Percentiles rank a stretch among this genome's conserved stretches.
Evolutionary conservation across 306 rosid genomes (phyloP).

Genomic region (Cyclanthera cordifolia): DNA sequence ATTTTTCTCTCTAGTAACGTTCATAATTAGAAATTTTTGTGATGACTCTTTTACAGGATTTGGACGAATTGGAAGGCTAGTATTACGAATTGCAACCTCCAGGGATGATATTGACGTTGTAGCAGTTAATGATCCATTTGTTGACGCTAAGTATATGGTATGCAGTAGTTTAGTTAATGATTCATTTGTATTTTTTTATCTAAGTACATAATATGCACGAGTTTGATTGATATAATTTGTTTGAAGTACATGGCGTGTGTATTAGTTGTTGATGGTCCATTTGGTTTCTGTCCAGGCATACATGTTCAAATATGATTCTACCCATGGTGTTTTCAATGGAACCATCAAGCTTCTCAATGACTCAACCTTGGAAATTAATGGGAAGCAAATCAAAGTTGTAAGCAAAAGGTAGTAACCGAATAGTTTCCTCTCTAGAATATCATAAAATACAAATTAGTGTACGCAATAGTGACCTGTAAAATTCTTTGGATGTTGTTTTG

Average conservation of each 20-base stretch:
- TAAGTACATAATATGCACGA: conserved; percentile 47
- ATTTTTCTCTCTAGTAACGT: neutral
- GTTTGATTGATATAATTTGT: neutral
- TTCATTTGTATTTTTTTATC: conserved; percentile 75
- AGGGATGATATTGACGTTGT: conserved; percentile 90
- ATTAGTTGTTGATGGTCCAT: conserved; percentile 63
- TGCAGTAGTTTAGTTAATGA: conserved; percentile 42
- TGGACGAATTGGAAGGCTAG: conserved; percentile 98
- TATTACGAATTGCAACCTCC: conserved; percentile 60
- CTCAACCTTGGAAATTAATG: conserved; percentile 73
- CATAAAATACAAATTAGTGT: neutral
- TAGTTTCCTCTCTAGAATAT: neutral
- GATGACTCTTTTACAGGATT: conserved; percentile 42
- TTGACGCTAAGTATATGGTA: conserved; percentile 95
- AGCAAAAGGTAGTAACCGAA: conserved; percentile 46
- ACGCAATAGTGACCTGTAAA: neutral
- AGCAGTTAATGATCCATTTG: conserved; percentile 84
- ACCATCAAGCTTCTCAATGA: conserved; percentile 51
- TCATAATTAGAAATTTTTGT: neutral
- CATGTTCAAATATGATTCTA: conserved; percentile 92
- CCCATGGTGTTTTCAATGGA: conserved; percentile 77
- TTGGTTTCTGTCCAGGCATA: conserved; percentile 70
- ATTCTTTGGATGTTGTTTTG: neutral
- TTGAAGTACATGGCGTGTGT: conserved; percentile 54
- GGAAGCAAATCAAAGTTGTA: conserved; percentile 64